Evolutionary conservation across 2,329 filamentous ascomycete species (phyloP).

Genomic region (Diaporthe ampelina): DNA sequence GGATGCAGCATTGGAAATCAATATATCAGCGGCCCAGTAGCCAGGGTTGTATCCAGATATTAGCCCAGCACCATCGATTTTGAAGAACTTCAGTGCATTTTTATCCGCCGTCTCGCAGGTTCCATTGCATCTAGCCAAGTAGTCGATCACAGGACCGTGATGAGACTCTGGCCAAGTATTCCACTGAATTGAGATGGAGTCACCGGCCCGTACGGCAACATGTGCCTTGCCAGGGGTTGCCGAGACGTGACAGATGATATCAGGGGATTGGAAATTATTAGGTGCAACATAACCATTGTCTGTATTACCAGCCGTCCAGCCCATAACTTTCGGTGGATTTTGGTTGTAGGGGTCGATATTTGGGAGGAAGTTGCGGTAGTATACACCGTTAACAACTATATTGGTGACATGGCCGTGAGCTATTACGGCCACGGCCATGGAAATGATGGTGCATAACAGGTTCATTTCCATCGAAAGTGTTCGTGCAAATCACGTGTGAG

Average conservation of each 20-base stretch:
- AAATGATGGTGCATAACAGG: background rate
- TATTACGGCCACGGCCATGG: background rate
- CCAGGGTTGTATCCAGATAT: constrained; percentile 58
- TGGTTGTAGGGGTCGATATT: constrained; percentile 23
- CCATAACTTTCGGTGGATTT: constrained; percentile 31
- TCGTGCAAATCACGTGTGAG: too few species aligned
- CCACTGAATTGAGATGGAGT: constrained; percentile 56
- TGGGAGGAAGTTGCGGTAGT: constrained; percentile 37
- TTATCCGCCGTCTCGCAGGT: constrained; percentile 65
- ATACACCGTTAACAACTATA: constrained; percentile 36
- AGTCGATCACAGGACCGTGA: constrained; percentile 71
- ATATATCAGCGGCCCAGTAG: constrained; percentile 66
- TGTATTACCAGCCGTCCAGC: constrained; percentile 35
- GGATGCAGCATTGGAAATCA: constrained; percentile 59
- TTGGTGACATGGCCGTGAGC: constrained; percentile 38
- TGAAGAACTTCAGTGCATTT: constrained; percentile 70
- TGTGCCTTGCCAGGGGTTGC: constrained; percentile 49
- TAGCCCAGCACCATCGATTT: constrained; percentile 71
- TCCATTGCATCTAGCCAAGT: constrained; percentile 73
- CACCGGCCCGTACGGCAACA: constrained; percentile 53
- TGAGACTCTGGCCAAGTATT: constrained; percentile 56
- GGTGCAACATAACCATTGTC: constrained; percentile 59
- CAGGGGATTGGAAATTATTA: constrained; percentile 50
- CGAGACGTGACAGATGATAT: constrained; percentile 55
- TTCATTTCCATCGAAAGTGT: background rate